A percentile compares a stretch with the other conserved stretches of the same genome.
Evolutionary conservation across 305 asterid species (phyloP).

Genomic region (Fraxinus velutina): DNA sequence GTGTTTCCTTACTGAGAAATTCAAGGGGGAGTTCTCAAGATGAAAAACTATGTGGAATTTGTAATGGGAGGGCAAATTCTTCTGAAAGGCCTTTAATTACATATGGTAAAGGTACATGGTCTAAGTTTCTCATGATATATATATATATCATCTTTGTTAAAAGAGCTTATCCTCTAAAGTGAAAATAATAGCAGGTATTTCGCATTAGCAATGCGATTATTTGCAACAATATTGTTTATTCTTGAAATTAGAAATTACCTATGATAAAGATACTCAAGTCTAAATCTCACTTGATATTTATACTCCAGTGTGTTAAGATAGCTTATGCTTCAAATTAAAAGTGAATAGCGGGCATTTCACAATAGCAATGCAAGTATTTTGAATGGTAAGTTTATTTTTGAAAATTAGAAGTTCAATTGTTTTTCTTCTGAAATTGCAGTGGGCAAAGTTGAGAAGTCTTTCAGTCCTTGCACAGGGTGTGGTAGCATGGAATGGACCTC

Average conservation of each 20-base stretch:
- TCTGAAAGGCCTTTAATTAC: conserved; percentile 22
- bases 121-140: not conserved
- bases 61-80: conserved; percentile 28
- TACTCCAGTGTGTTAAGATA: not conserved
- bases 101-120: conserved; percentile 26
- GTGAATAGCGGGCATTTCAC: not conserved
- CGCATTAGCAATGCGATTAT: not conserved
- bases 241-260: not conserved
- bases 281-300: not conserved
- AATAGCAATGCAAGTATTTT: not conserved
- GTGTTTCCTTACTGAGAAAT: conserved; percentile 43
- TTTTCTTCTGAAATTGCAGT: conserved; percentile 26
- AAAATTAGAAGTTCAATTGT: not conserved
- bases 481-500: conserved; percentile 38
- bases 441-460: conserved; percentile 27
- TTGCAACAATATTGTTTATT: not conserved
- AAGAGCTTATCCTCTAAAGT: not conserved
- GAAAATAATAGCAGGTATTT: not conserved
- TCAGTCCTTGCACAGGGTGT: conserved; percentile 35
- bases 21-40: conserved; percentile 29
- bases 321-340: not conserved
- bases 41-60: conserved; percentile 30
- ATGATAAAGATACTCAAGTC: not conserved
- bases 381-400: not conserved
- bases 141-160: not conserved